phyloP scores from a whole-genome alignment of 192 early-diverging fungal genomes.

The Cetraspora pellucida region DNA sequence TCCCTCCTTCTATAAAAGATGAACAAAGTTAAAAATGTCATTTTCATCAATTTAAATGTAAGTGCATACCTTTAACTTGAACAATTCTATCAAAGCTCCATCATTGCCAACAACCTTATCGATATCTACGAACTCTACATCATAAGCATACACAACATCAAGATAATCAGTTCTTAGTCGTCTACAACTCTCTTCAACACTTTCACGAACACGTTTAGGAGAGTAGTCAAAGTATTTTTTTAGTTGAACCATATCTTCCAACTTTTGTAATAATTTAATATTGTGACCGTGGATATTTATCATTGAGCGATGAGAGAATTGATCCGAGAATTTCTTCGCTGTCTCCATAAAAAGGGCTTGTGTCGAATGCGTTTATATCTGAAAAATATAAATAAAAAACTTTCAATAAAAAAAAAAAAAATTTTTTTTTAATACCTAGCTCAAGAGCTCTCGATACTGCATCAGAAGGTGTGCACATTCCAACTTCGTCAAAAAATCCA shows the following conservation, averaged over 20 bases:
- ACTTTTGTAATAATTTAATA: conserved; percentile 74
- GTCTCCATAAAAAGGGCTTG: conserved; percentile 73
- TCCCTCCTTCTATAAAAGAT: conserved; percentile 48
- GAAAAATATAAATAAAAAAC: conserved; percentile 21
- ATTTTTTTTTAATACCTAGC: conserved; percentile 36
- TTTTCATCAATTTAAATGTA: conserved; percentile 20
- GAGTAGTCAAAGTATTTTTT: conserved; percentile 70
- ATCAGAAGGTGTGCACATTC: conserved; percentile 47
- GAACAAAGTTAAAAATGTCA: neutral
- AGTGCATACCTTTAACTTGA: conserved; percentile 47
- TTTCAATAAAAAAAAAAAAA: neutral
- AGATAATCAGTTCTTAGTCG: conserved; percentile 66
- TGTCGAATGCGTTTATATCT: conserved; percentile 72
- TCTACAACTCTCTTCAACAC: conserved; percentile 61
- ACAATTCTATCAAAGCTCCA: conserved; percentile 58
- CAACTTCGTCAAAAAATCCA: conserved; percentile 52
- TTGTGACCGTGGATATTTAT: conserved; percentile 59
- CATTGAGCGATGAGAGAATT: conserved; percentile 49
- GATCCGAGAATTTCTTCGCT: conserved; percentile 69
- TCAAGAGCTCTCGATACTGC: conserved; percentile 53
- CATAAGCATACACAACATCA: conserved; percentile 71
- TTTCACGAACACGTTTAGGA: conserved; percentile 46
- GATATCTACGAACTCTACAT: conserved; percentile 75
- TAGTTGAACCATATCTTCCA: conserved; percentile 70
- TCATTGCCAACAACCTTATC: conserved; percentile 55